phyloP scores from a whole-genome alignment of 169 alveolate genomes.

The Plasmodium ovale region DNA sequence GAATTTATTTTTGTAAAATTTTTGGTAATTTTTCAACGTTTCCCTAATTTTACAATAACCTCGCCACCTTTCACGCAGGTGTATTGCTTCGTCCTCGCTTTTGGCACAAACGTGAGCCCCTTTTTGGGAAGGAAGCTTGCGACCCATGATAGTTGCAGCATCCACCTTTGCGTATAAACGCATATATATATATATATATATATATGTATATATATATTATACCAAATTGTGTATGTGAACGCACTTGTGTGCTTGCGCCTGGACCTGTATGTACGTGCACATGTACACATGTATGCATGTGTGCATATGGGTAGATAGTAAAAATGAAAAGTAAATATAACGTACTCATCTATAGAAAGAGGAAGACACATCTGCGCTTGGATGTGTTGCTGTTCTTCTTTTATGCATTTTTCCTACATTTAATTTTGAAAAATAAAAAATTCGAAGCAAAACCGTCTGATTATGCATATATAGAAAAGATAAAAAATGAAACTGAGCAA shows the following conservation, averaged over 20 bases:
- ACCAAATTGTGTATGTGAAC: no score
- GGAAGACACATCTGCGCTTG: constrained; percentile 31
- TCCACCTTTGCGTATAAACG: no score
- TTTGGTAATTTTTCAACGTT: no score
- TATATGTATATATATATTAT: no score
- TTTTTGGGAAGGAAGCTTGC: no score
- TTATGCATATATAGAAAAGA: constrained; percentile 44
- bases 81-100: no score
- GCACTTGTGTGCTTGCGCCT: no score
- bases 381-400: constrained; percentile 68
- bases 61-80: no score
- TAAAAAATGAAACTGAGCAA: constrained; percentile 6
- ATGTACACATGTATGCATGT: background rate
- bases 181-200: background rate
- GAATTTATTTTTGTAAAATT: no score
- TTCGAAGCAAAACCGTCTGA: constrained; percentile 59
- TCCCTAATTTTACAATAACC: no score
- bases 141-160: no score
- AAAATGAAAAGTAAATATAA: constrained; percentile 56
- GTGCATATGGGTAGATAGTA: background rate
- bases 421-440: constrained; percentile 51
- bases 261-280: background rate
- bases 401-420: constrained; percentile 27
- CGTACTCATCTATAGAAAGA: constrained; percentile 36
- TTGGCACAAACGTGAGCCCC: no score